These are phyloP conservation scores for Mortierella sp. DNA, from an alignment of 371 early-diverging fungal species.

Conservation along the genomic window DNA sequence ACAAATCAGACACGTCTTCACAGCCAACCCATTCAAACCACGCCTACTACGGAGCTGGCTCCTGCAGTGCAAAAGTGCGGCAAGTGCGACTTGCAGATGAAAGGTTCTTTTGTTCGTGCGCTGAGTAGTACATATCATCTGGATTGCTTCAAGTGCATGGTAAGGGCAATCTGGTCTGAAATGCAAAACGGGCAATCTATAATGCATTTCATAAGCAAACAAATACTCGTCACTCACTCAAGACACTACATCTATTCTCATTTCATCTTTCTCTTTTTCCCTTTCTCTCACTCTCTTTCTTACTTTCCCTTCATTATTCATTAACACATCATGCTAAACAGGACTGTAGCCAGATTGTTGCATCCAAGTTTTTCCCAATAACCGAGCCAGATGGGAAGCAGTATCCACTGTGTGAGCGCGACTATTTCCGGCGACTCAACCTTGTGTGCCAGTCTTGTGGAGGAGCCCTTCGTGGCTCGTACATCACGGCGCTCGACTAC, in stretches of 20 bases:
- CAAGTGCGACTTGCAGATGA: constrained; percentile 64
- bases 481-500: constrained; percentile 91
- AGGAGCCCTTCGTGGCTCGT: constrained; percentile 89
- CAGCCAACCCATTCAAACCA: constrained; percentile 43
- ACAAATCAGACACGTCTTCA: constrained; percentile 37
- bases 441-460: constrained; percentile 94
- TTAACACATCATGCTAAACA: constrained; percentile 32
- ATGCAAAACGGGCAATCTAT: background rate
- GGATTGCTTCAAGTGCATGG: constrained; percentile 94
- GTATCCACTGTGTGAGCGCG: constrained; percentile 87
- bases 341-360: constrained; percentile 90
- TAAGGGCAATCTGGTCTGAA: constrained; percentile 58
- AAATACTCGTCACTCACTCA: background rate
- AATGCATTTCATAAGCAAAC: background rate
- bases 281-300: background rate
- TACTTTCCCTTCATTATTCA: background rate
- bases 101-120: constrained; percentile 92
- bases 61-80: constrained; percentile 59
- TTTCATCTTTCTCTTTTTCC: background rate
- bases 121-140: constrained; percentile 89
- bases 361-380: constrained; percentile 89
- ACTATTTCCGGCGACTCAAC: constrained; percentile 88
- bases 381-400: constrained; percentile 72
- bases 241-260: background rate
- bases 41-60: constrained; percentile 46